Evolutionary conservation across 2,329 filamentous ascomycete genomes (phyloP), one percentile per base, ranked within the genome.

Genomic region (Trichoderma sp.): DNA sequence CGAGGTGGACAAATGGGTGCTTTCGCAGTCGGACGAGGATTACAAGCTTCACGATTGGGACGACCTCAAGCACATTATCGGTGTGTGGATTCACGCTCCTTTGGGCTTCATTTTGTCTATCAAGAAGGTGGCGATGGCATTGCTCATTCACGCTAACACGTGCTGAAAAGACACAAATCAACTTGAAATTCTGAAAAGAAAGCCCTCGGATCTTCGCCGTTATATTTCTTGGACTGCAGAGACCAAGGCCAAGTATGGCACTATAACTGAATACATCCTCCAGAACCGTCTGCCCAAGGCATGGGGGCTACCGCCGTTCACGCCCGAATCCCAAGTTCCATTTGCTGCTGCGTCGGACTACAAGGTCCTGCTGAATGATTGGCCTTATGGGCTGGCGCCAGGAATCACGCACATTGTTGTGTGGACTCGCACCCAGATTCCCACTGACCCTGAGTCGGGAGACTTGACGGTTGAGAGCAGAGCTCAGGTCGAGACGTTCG

Each of bases 341-440:
- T 89, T 91, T 74, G 79, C 83, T 28, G 82, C 87, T 57, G 78
- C 84, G 4, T 85, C 85, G 39, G 89, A 91, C 80, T 91, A 87
- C 79, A 90, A 89, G 73, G 91, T 97, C 66, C 84, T 97, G 58
- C 85, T 90, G 79, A 98, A 98, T 77, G 95, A 98, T 85, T 98
- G 94, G 95, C 95, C 95, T 0, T 98, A 98, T 77, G 94, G 93
- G 4, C 83, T 97, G 63, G 85, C 84, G 1, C 79, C 85, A 0
- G 86, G 86, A 68, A 88, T 91, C 75, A 85, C 91, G n/a, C 95
- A 98, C 79, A 88, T 98, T 23, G 93, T 98, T 34, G 91, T 97
- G 55, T 98, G 95, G 95, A 92, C 92, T 66, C 95, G 97, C 78
- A 96, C 95, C 53, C 84, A 86, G 15, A 91, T 98, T 73, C 87